phyloP scores from a whole-genome alignment of 73 alveolate genomes.

The Loxodes magnus region DNA sequence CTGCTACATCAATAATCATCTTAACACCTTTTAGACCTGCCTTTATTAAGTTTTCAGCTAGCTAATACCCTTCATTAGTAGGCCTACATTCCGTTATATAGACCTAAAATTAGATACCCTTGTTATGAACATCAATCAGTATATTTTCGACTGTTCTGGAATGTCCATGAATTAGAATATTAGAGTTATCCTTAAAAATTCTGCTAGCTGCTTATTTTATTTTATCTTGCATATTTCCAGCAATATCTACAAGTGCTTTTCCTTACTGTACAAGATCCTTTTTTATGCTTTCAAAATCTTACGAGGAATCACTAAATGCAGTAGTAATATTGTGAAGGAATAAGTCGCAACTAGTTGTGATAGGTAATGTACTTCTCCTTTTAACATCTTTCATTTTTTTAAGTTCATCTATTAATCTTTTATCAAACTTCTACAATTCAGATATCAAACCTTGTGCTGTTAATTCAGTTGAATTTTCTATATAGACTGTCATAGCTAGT shows the following conservation, averaged over 20 bases:
- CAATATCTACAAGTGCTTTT: slow-evolving; percentile 23
- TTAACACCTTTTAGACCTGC: slow-evolving; percentile 39
- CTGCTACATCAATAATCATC: slow-evolving; percentile 75
- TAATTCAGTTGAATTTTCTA: no score
- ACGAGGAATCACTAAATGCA: slow-evolving; percentile 26
- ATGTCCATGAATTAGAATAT: slow-evolving; percentile 76
- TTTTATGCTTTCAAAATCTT: slow-evolving; percentile 34
- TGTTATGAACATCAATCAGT: slow-evolving; percentile 52
- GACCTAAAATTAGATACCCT: slow-evolving; percentile 62
- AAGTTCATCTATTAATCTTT: slow-evolving; percentile 10
- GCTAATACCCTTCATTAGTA: slow-evolving; percentile 50
- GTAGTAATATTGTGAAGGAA: slow-evolving; percentile 38
- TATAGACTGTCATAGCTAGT: no score
- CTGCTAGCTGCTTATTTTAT: slow-evolving; percentile 9
- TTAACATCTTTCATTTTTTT: background rate
- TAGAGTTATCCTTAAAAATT: slow-evolving; percentile 36
- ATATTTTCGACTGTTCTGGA: slow-evolving; percentile 59
- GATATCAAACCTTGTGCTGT: slow-evolving; percentile 39
- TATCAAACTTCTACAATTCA: slow-evolving; percentile 25
- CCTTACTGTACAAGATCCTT: slow-evolving; percentile 19
- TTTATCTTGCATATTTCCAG: slow-evolving; percentile 13
- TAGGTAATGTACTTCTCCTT: slow-evolving; percentile 24
- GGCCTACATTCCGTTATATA: slow-evolving; percentile 71
- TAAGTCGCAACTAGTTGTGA: slow-evolving; percentile 35
- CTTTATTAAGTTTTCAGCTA: slow-evolving; percentile 43